Percentiles rank a stretch among this genome's conserved stretches.
Conservation (phyloP, 805 yeast species). For the Kodamaea nitidulidarum region DNA sequence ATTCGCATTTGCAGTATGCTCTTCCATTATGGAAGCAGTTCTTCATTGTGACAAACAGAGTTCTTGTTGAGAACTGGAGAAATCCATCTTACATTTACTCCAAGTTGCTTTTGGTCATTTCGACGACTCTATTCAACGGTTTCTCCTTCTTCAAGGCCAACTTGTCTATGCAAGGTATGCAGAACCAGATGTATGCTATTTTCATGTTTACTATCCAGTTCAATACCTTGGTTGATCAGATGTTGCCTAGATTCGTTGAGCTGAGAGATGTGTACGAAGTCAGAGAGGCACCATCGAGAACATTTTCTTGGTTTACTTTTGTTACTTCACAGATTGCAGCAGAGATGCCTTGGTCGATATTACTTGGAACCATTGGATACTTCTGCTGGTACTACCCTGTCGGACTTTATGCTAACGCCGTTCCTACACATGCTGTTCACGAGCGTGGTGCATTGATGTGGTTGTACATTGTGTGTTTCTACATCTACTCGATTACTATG, state of each 20-base stretch:
- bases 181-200: slow-evolving; percentile 71
- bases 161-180: slow-evolving; percentile 31
- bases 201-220: slow-evolving; percentile 63
- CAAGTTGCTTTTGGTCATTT: slow-evolving; percentile 52
- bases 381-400: slow-evolving; percentile 40
- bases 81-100: slow-evolving; percentile 44
- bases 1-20: slow-evolving; percentile 27
- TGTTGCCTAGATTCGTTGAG: slow-evolving; percentile 49
- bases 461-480: slow-evolving; percentile 41
- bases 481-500: slow-evolving; percentile 51
- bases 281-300: slow-evolving; percentile 69
- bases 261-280: slow-evolving; percentile 69
- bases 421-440: slow-evolving; percentile 42
- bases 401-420: slow-evolving; percentile 44
- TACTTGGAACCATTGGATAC: slow-evolving; percentile 63
- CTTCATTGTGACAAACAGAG: slow-evolving; percentile 26
- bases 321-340: slow-evolving; percentile 57
- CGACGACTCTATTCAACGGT: slow-evolving; percentile 61
- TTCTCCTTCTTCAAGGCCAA: slow-evolving; percentile 68
- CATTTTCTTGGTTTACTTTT: slow-evolving; percentile 64
- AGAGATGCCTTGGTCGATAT: slow-evolving; percentile 62
- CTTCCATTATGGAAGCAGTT: slow-evolving; percentile 24
- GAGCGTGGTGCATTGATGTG: slow-evolving; percentile 60
- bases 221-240: slow-evolving; percentile 57
- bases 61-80: slow-evolving; percentile 33